Conservation (phyloP, 2,329 filamentous ascomycete species). For the Paecilomyces fulvus region DNA sequence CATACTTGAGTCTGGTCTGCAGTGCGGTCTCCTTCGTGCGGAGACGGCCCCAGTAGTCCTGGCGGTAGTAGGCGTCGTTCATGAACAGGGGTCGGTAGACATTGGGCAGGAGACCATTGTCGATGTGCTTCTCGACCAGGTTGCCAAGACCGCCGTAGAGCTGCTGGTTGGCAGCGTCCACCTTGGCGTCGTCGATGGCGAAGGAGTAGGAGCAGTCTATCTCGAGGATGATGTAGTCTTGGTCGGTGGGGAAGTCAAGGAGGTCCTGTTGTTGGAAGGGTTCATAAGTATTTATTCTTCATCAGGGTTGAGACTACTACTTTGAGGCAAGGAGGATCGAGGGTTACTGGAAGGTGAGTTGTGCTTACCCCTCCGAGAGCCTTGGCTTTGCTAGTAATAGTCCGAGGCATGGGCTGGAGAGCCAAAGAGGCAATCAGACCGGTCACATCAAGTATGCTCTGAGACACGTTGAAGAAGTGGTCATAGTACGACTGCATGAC, state of each 20-base stretch:
- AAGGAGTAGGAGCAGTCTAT: slow-evolving; percentile 35
- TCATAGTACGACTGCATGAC: slow-evolving; percentile 25
- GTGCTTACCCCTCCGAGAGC: slow-evolving; percentile 28
- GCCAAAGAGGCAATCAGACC: slow-evolving; percentile 25
- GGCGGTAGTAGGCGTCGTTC: slow-evolving; percentile 37
- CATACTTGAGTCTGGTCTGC: slow-evolving; percentile 26
- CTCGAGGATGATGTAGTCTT: slow-evolving; percentile 39
- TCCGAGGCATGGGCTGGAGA: slow-evolving; percentile 28
- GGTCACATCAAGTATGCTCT: slow-evolving; percentile 18
- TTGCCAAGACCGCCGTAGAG: slow-evolving; percentile 31
- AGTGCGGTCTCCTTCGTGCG: slow-evolving; percentile 23
- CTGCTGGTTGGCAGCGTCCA: slow-evolving; percentile 31
- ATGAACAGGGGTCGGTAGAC: slow-evolving; percentile 39
- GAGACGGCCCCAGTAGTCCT: slow-evolving; percentile 38
- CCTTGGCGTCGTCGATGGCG: slow-evolving; percentile 24
- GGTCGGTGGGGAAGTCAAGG: slow-evolving; percentile 30
- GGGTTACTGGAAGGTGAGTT: not conserved
- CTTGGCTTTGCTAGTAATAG: slow-evolving; percentile 25
- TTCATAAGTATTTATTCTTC: not conserved
- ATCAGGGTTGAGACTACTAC: not conserved
- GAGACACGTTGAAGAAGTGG: slow-evolving; percentile 23
- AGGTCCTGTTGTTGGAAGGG: slow-evolving; percentile 21
- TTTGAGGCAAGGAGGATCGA: no score
- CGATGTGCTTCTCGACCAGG: slow-evolving; percentile 24
- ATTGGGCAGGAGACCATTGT: slow-evolving; percentile 27